phyloP scores from a whole-genome alignment of 1,139 yeast species.

The Sugiyamaella pinicola region DNA sequence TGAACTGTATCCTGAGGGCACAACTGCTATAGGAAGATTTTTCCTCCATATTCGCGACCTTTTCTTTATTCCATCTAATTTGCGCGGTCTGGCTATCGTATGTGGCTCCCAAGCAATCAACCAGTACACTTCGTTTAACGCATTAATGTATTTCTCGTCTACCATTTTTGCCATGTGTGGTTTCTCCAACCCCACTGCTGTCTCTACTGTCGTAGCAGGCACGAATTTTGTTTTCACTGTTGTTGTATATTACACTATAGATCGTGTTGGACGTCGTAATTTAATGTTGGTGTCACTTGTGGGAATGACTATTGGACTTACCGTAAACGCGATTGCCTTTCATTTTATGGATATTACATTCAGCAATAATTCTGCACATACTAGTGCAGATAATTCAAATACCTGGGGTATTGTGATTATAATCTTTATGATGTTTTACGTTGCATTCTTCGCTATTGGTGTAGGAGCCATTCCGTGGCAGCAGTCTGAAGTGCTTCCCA shows the following conservation, averaged over 20 bases:
- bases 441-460: constrained; percentile 89
- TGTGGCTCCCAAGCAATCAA: constrained; percentile 95
- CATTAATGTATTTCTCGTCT: constrained; percentile 90
- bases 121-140: constrained; percentile 94
- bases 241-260: constrained; percentile 81
- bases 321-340: constrained; percentile 84
- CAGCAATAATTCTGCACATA: constrained; percentile 50
- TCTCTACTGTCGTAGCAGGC: constrained; percentile 89
- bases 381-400: constrained; percentile 51
- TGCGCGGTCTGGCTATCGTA: constrained; percentile 83
- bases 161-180: constrained; percentile 90
- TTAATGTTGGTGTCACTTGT: constrained; percentile 76
- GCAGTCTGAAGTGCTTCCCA: constrained; percentile 92
- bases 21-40: constrained; percentile 22
- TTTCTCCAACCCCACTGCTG: constrained; percentile 82
- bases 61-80: constrained; percentile 73
- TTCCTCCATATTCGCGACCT: constrained; percentile 55
- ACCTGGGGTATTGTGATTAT: constrained; percentile 90
- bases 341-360: constrained; percentile 67
- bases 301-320: constrained; percentile 74
- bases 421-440: constrained; percentile 80
- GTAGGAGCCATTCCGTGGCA: constrained; percentile 99
- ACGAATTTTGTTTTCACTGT: constrained; percentile 86
- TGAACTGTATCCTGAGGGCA: constrained; percentile 28
- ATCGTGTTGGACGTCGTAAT: constrained; percentile 80